Evolutionary conservation across 2,329 filamentous ascomycete species (phyloP), one percentile per base, ranked within the genome.

Genomic region (Phialocephala sp.): DNA sequence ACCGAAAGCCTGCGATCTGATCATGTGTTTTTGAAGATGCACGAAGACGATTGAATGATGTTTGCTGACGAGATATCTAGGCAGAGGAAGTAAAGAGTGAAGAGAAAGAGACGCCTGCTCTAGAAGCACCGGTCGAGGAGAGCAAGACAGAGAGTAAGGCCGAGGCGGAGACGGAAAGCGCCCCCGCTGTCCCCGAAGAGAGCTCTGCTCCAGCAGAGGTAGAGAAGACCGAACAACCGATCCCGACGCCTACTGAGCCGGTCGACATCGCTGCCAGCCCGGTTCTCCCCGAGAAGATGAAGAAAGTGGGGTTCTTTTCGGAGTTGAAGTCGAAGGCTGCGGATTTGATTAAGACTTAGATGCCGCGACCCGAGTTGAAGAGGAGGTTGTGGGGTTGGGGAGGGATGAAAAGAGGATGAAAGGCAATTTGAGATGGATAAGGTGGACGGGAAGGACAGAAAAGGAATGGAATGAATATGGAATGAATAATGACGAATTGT

Each of bases 321-420:
- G 50, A 35, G 11, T 24, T 32, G 59, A 65, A 62, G 64, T 8
- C 36, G 43, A 60, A 66, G 56, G 50, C 35, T 20, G 54, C 59
- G 57, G 62, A 67, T n/a, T 66, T 58, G 32, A 59, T 66, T 12
- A 54, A 54, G 11, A 22, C 50, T 54, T 54, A 24, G 27, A 32
- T 3, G 3, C 3, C 6, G 27, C 6, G 27, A 32, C 27, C 6
- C 27, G 6, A 32, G 27, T 6, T 32, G 27, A 6, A 6, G 27
- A 3, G 32, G 15, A n/a, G 22, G 5, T 27, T 52, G 2, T 52
- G 22, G 24, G 32, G 50, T 32, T 9, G 24, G 50, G 32, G 18
- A 6, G n/a, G 45, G 11, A 2, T 11, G n/a, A 8, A 32, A 32
- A 6, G 27, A 32, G 27, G 27, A 32, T 32, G 27, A 32, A 32